Evolutionary conservation across 495 filamentous ascomycete species (phyloP).

Genomic region (Ascobolus immersus): DNA sequence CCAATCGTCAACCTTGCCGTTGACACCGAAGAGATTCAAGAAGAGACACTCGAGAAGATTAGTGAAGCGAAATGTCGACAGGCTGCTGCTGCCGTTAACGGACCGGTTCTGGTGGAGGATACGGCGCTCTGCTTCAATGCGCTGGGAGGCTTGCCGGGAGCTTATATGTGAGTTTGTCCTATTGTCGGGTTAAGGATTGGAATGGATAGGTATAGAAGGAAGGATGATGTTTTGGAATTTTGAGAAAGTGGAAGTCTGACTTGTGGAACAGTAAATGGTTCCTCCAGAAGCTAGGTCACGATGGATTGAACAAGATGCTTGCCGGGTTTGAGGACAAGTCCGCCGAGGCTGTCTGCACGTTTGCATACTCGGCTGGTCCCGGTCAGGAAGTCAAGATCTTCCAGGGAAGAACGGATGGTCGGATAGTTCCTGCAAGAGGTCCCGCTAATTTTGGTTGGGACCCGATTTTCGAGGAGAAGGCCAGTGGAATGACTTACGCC

Average conservation of each 20-base stretch:
- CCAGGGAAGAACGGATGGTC: conserved; percentile 49
- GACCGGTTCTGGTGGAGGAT: conserved; percentile 86
- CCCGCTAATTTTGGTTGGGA: conserved; percentile 85
- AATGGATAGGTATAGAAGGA: not conserved
- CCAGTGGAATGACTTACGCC: conserved; percentile 31
- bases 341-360: conserved; percentile 85
- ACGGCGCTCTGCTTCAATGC: conserved; percentile 84
- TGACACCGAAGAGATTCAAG: conserved; percentile 75
- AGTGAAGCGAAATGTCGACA: not conserved
- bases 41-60: conserved; percentile 55
- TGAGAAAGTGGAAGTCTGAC: no score
- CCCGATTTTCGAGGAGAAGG: conserved; percentile 88
- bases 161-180: conserved; percentile 64
- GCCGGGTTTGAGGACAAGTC: conserved; percentile 69
- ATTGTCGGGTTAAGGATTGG: not conserved
- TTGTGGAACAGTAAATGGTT: conserved; percentile 56
- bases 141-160: conserved; percentile 69
- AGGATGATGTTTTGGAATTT: not conserved
- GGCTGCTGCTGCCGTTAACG: conserved; percentile 31
- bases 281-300: conserved; percentile 51
- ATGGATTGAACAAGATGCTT: conserved; percentile 75
- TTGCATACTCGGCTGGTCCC: conserved; percentile 70
- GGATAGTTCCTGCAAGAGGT: conserved; percentile 50
- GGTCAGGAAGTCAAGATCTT: conserved; percentile 69
- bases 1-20: conserved; percentile 40